These are phyloP conservation scores for Mortierella sp. DNA, from an alignment of 371 early-diverging fungal species.

Conservation along the genomic window DNA sequence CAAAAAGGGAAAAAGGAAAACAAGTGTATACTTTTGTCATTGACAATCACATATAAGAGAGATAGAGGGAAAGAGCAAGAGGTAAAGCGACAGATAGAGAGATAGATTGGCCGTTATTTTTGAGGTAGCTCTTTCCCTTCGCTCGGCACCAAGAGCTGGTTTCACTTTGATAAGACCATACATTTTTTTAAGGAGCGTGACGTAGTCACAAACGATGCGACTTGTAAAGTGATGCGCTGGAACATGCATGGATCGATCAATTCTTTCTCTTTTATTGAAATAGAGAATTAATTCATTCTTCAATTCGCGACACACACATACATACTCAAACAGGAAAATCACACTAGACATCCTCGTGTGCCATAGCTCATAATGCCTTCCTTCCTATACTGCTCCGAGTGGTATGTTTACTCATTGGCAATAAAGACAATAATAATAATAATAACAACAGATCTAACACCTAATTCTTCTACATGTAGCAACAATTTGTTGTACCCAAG, in stretches of 20 bases:
- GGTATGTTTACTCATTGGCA: conserved; percentile 56
- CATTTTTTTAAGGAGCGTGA: neutral
- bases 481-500: conserved; percentile 97
- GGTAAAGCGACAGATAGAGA: too few species aligned
- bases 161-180: too few species aligned
- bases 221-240: neutral
- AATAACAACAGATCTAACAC: conserved; percentile 7
- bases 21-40: too few species aligned
- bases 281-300: conserved; percentile 11
- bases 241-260: conserved; percentile 4
- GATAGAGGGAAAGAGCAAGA: too few species aligned
- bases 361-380: conserved; percentile 67
- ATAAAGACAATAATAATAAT: neutral
- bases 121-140: too few species aligned
- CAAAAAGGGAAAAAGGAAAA: neutral
- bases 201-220: neutral
- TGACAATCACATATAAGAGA: too few species aligned
- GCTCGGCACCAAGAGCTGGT: too few species aligned
- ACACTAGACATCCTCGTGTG: neutral
- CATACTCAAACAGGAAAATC: neutral
- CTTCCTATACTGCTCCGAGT: conserved; percentile 82
- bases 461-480: conserved; percentile 60
- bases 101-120: too few species aligned
- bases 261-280: conserved; percentile 5
- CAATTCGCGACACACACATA: neutral